Conservation (phyloP, 257 asterid genomes). For the Forsythia viridissima region DNA sequence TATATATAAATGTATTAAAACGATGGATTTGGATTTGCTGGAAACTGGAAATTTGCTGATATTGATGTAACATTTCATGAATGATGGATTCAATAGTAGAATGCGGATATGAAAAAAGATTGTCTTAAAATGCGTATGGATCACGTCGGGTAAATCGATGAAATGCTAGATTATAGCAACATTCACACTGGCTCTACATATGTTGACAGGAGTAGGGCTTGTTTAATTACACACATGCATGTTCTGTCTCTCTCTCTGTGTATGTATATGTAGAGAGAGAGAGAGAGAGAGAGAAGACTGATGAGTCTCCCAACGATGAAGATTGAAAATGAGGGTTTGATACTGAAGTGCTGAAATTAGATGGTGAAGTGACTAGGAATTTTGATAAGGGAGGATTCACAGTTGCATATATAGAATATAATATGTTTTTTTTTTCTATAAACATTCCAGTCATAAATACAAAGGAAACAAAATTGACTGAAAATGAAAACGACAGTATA, state of each 20-base stretch:
- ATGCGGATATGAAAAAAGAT: slow-evolving; percentile 13
- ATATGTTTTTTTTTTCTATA: not conserved
- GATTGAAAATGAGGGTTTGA: not conserved
- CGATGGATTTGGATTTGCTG: not conserved
- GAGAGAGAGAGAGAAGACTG: not conserved
- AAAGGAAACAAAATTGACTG: not conserved
- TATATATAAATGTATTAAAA: not conserved
- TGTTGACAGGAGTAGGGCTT: not conserved
- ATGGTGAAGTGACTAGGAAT: not conserved
- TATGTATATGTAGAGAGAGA: not conserved
- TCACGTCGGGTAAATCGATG: not conserved
- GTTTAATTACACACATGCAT: not conserved
- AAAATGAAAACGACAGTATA: not conserved
- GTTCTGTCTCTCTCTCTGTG: not conserved
- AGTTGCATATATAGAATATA: not conserved
- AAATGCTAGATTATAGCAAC: not conserved
- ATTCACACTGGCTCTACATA: not conserved
- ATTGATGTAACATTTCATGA: slow-evolving; percentile 15
- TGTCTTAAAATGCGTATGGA: slow-evolving; percentile 35
- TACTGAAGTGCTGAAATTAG: not conserved
- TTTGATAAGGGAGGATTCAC: not conserved
- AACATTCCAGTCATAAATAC: not conserved
- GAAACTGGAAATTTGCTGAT: not conserved
- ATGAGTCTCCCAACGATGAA: not conserved
- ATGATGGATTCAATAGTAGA: slow-evolving; percentile 16